Percentiles rank a stretch among this genome's conserved stretches.
These are phyloP conservation scores for Aspergillus sp. DNA, from an alignment of 2,329 filamentous ascomycete species.

Conservation along the genomic window DNA sequence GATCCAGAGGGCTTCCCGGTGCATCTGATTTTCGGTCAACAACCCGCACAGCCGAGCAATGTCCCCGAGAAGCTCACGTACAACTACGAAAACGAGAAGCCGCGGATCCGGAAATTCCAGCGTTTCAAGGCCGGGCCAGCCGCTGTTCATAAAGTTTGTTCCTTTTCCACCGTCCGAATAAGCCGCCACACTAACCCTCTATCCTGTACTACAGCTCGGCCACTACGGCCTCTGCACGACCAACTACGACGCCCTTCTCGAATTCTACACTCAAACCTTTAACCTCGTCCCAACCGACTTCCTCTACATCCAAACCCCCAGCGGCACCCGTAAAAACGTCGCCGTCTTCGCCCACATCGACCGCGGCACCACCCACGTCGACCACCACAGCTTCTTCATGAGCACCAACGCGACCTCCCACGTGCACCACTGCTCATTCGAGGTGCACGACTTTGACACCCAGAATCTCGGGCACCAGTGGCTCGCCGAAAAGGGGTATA, in stretches of 20 bases:
- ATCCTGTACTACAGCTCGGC: constrained; percentile 25
- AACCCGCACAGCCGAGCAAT: constrained; percentile 23
- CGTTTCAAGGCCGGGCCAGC: constrained; percentile 37
- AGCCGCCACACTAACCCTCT: too few species aligned
- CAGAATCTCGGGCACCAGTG: constrained; percentile 59
- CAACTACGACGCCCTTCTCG: constrained; percentile 30
- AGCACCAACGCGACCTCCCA: constrained; percentile 37
- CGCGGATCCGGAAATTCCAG: constrained; percentile 34
- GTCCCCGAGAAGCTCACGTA: constrained; percentile 28
- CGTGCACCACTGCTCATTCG: constrained; percentile 57
- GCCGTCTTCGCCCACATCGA: constrained; percentile 58
- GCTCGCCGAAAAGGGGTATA: constrained; percentile 52
- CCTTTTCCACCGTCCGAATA: neutral
- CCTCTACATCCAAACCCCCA: constrained; percentile 28
- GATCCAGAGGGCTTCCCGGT: constrained; percentile 49
- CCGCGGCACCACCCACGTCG: constrained; percentile 49
- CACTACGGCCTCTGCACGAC: constrained; percentile 35
- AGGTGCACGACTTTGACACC: constrained; percentile 58
- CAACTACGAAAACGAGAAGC: constrained; percentile 36
- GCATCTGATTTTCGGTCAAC: constrained; percentile 47
- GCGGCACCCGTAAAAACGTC: constrained; percentile 30
- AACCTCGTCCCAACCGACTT: constrained; percentile 39
- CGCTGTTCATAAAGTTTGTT: constrained; percentile 36
- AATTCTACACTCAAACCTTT: constrained; percentile 37
- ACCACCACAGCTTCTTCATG: constrained; percentile 61